Evolutionary conservation across 78 protist species (phyloP).

Genomic region (Chrysochromulina parva): DNA sequence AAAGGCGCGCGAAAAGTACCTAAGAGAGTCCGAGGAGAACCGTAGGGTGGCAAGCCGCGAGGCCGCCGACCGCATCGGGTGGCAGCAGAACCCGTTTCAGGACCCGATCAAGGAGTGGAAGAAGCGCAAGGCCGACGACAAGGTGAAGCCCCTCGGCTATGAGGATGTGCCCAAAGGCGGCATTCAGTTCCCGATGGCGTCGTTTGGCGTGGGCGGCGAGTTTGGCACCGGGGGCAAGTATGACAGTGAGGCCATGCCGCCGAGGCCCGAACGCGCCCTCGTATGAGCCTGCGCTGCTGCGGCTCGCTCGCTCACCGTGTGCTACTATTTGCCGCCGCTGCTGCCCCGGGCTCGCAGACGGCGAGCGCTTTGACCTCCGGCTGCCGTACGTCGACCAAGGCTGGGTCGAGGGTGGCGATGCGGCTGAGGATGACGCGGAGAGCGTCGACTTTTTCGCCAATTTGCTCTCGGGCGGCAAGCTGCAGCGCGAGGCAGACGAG

Average conservation of each 20-base stretch:
- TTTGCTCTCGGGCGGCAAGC: too few relatives aligned
- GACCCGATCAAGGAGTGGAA: background rate
- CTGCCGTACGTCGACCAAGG: slow-evolving; percentile 14
- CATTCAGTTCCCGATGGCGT: slow-evolving; percentile 1
- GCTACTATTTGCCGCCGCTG: too few relatives aligned
- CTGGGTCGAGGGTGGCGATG: background rate
- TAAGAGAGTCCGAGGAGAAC: background rate
- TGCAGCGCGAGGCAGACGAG: too few relatives aligned
- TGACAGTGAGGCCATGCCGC: background rate
- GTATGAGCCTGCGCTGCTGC: too few relatives aligned
- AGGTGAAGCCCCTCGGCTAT: background rate
- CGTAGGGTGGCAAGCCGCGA: background rate
- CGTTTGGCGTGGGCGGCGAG: slow-evolving; percentile 28
- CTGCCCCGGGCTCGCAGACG: background rate
- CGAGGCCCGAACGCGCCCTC: too few relatives aligned
- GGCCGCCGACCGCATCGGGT: background rate
- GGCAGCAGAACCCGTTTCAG: background rate
- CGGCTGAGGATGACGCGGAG: too few relatives aligned
- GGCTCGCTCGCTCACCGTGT: too few relatives aligned
- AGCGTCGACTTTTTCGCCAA: too few relatives aligned
- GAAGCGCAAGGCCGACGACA: background rate
- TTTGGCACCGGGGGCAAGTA: slow-evolving; percentile 21
- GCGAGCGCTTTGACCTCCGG: slow-evolving; percentile 31
- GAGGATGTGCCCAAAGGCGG: slow-evolving; percentile 5
- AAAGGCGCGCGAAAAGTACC: background rate